phyloP scores from a whole-genome alignment of 2,329 filamentous ascomycete species.

The Fusarium sp. region DNA sequence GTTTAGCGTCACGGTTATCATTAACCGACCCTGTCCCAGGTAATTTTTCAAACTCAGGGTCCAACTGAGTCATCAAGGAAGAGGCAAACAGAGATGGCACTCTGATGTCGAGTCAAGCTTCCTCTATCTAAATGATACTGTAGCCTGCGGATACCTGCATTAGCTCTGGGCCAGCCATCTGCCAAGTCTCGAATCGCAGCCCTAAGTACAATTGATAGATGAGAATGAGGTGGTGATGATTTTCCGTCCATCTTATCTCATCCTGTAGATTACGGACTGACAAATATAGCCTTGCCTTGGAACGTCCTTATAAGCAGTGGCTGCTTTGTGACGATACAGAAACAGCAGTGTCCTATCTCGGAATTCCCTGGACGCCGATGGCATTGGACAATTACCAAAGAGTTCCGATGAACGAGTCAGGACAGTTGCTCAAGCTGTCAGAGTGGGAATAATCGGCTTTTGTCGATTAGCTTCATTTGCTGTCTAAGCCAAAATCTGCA shows the following conservation, averaged over 20 bases:
- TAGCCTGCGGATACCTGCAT: slow-evolving; percentile 1
- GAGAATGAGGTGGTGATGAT: not conserved
- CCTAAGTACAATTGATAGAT: not conserved
- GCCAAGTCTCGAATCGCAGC: not conserved
- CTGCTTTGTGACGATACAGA: not conserved
- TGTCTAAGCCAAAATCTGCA: not conserved
- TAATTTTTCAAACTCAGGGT: slow-evolving; percentile 4
- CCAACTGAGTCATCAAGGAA: slow-evolving; percentile 1
- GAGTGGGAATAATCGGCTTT: slow-evolving; percentile 44
- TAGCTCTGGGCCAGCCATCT: slow-evolving; percentile 3
- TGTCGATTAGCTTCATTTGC: not conserved
- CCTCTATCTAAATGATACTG: not conserved
- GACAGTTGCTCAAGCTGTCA: slow-evolving; percentile 13
- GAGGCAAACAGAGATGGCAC: not conserved
- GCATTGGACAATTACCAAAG: not conserved
- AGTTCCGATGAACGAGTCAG: not conserved
- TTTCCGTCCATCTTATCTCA: not conserved
- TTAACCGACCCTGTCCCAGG: slow-evolving; percentile 24
- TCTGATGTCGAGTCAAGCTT: not conserved
- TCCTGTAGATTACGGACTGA: not conserved
- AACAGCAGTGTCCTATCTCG: not conserved
- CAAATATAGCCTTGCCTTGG: not conserved
- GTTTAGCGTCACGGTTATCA: slow-evolving; percentile 15
- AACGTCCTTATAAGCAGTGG: not conserved
- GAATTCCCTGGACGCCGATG: not conserved